These are phyloP conservation scores for Domatiomyces catenatus DNA, from an alignment of 2,329 filamentous ascomycete genomes.

Conservation along the genomic window DNA sequence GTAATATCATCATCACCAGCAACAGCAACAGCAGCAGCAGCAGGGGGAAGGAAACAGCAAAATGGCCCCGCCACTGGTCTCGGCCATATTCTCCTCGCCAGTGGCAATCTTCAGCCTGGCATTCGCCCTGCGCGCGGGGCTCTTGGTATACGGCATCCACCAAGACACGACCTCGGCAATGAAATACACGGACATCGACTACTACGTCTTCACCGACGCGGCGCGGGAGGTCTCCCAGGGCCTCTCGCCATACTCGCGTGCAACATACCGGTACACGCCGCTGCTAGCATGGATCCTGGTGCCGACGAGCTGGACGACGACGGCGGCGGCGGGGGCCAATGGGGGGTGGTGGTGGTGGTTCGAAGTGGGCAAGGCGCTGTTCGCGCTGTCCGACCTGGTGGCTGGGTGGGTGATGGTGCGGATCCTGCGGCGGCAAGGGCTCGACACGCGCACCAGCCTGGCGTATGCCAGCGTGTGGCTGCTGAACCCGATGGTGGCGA, in stretches of 20 bases:
- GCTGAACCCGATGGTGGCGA: constrained; percentile 94
- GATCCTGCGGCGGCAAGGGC: constrained; percentile 34
- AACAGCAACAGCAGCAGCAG: neutral
- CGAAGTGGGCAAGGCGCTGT: constrained; percentile 73
- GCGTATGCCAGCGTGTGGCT: constrained; percentile 80
- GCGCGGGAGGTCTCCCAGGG: constrained; percentile 57
- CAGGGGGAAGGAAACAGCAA: neutral
- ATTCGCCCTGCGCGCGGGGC: constrained; percentile 49
- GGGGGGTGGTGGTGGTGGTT: constrained; percentile 45
- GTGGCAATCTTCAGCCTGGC: constrained; percentile 23
- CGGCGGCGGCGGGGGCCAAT: too few species aligned
- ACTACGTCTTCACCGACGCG: constrained; percentile 94
- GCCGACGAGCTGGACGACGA: constrained; percentile 51
- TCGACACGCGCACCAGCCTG: constrained; percentile 43
- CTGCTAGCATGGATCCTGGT: constrained; percentile 80
- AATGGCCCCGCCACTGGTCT: neutral
- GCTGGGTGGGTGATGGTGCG: constrained; percentile 64
- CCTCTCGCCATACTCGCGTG: constrained; percentile 66
- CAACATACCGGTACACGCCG: constrained; percentile 94
- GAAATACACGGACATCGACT: constrained; percentile 99
- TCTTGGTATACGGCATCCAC: constrained; percentile 78
- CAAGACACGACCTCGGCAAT: constrained; percentile 84
- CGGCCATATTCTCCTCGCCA: constrained; percentile 21
- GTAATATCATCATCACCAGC: neutral
- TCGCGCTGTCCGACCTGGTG: constrained; percentile 66